phyloP scores from a whole-genome alignment of 768 basidiomycete genomes.

The Mycena floridula region DNA sequence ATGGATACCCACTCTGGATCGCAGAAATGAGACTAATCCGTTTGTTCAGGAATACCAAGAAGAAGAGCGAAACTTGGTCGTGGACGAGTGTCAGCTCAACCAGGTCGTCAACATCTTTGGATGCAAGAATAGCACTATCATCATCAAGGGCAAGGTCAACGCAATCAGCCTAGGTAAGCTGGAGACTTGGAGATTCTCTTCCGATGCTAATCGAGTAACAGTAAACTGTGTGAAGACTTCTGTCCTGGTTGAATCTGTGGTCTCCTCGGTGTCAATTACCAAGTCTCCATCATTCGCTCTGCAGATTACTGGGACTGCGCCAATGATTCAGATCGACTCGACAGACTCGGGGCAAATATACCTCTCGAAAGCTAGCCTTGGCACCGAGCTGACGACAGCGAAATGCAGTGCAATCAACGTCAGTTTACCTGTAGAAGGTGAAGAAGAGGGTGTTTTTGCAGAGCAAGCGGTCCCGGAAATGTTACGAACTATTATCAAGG shows the following conservation, averaged over 20 bases:
- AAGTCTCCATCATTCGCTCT: conserved; percentile 90
- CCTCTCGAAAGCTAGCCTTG: conserved; percentile 75
- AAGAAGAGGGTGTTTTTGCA: conserved; percentile 87
- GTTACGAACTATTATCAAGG: conserved; percentile 77
- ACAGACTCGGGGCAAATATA: conserved; percentile 96
- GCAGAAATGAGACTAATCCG: too few species aligned
- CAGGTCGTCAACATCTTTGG: conserved; percentile 87
- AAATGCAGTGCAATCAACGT: conserved; percentile 94
- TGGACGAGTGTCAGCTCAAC: conserved; percentile 71
- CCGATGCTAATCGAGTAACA: conserved; percentile 21
- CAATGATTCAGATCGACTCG: conserved; percentile 90
- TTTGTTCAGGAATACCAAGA: conserved; percentile 90
- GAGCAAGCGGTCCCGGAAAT: conserved; percentile 94
- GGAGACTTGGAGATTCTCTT: conserved; percentile 1
- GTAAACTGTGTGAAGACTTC: conserved; percentile 88
- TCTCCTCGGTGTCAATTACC: conserved; percentile 86
- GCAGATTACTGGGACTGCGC: conserved; percentile 85
- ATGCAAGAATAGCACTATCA: conserved; percentile 80
- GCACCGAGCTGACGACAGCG: conserved; percentile 83
- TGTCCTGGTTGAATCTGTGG: conserved; percentile 84
- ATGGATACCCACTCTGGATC: too few species aligned
- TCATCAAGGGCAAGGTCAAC: conserved; percentile 92
- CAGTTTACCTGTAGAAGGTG: conserved; percentile 76
- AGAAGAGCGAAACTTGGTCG: conserved; percentile 60
- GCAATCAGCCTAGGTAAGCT: conserved; percentile 80